Evolutionary conservation across 2,329 filamentous ascomycete species (phyloP), one percentile per base, ranked within the genome.

Genomic region (Pseudocercospora vitis): DNA sequence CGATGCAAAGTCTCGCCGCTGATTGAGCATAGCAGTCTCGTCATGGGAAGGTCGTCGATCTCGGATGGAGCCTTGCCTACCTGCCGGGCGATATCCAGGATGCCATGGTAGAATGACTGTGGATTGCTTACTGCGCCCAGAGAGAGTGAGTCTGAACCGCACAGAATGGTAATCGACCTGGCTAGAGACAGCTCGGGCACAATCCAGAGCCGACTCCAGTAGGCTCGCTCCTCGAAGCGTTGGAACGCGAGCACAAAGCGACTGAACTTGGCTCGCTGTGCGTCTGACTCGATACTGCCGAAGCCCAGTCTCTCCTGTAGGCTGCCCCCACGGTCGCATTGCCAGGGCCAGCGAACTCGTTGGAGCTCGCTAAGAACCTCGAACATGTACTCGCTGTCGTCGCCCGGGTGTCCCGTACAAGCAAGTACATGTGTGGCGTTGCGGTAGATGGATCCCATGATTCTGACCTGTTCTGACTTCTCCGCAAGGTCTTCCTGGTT

Each of bases 401-500:
- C 49, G 14, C 16, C 40, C 18, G 14, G 19, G 28, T 48, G n/a
- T 28, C 53, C 53, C 14, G 51, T 21, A 19, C 53, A 55, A 12
- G 49, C 48, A 42, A 51, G 28, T 9, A 51, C 48, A 9, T 21
- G 21, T 12, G 26, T n/a, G 7, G 53, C 53, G 11, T 48, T 32
- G 4, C 23, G 12, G 16, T 53, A 57, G 7, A 57, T 57, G 26
- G 33, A 21, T 1, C 40, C 31, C 54, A 57, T 57, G 7, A 35
- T 50, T 8, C 8, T 19, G 3, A 57, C 54, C 39, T 53, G 54
- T 14, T 12, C 35, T 16, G 24, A 37, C 14, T 39, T 18, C 21
- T 57, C 55, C 6, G 2, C 12, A 7, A 50, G 31, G 14, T 57
- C 55, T 5, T 18, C 19, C 35, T 57, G 55, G 44, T 54, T 50